These are phyloP conservation scores for Tilletia horrida DNA, from an alignment of 1,284 basidiomycete genomes.

Conservation along the genomic window DNA sequence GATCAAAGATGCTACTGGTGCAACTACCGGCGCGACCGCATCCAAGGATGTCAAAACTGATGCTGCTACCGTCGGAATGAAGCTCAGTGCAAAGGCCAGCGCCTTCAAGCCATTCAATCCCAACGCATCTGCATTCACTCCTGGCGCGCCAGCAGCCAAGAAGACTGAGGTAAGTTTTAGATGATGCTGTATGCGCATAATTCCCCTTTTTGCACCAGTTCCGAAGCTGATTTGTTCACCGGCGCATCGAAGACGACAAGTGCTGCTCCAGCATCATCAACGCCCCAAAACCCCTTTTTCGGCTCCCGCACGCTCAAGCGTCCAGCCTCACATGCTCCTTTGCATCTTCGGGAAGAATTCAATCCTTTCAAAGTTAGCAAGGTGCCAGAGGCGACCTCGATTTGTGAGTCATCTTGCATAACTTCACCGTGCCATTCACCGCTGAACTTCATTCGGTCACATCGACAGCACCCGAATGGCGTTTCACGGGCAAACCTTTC, in stretches of 20 bases:
- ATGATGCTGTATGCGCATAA: too few relatives aligned
- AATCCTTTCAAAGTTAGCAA: conserved; percentile 86
- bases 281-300: conserved; percentile 77
- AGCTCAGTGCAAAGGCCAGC: conserved; percentile 74
- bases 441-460: neutral
- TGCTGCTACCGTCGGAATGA: conserved; percentile 61
- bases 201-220: too few relatives aligned
- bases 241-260: conserved; percentile 28
- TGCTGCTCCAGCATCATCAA: conserved; percentile 50
- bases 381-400: conserved; percentile 68
- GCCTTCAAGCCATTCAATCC: conserved; percentile 66
- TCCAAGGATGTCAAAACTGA: conserved; percentile 53
- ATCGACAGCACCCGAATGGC: conserved; percentile 66
- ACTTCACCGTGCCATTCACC: neutral
- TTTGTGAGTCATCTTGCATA: conserved; percentile 57
- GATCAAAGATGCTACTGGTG: neutral
- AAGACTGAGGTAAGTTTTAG: conserved; percentile 13
- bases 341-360: conserved; percentile 87
- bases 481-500: conserved; percentile 81
- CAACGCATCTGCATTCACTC: conserved; percentile 58
- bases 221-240: too few relatives aligned
- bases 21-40: conserved; percentile 35
- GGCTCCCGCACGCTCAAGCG: conserved; percentile 69
- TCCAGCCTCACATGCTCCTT: conserved; percentile 61
- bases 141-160: conserved; percentile 40